These are phyloP conservation scores for Echites panduratus DNA, from an alignment of 257 asterid species.

Conservation along the genomic window DNA sequence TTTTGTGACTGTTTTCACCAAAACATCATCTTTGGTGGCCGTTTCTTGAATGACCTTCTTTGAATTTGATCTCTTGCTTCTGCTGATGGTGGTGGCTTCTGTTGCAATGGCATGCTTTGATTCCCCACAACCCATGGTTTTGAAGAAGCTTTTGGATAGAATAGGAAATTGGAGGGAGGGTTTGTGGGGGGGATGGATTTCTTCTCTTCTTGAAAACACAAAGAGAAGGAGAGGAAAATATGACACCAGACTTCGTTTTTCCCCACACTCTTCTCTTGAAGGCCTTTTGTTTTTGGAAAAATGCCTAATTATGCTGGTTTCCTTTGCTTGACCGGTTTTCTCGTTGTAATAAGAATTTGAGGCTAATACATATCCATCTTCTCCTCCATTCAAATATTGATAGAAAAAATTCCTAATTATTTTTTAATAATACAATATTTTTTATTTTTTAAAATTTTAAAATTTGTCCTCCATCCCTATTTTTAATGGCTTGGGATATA, in stretches of 20 bases:
- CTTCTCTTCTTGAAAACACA: not conserved
- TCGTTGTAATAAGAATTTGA: not conserved
- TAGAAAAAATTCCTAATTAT: not conserved
- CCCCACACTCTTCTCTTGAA: not conserved
- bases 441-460: too few species aligned
- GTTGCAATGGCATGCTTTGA: conserved; percentile 85
- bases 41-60: conserved; percentile 8
- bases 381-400: not conserved
- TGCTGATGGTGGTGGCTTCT: conserved; percentile 44
- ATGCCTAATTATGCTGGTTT: not conserved
- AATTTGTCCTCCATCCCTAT: not conserved
- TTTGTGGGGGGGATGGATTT: not conserved
- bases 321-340: not conserved
- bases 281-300: not conserved
- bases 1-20: not conserved
- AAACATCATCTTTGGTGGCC: not conserved
- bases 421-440: too few species aligned
- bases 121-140: conserved; percentile 43
- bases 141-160: not conserved
- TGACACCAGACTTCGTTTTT: not conserved
- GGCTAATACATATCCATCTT: not conserved
- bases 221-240: not conserved
- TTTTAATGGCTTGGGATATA: too few species aligned
- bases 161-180: not conserved
- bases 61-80: conserved; percentile 40